A percentile compares a stretch with the other conserved stretches of the same genome.
Conservation (phyloP, 2,329 filamentous ascomycete genomes). For the Fusarium metavorans region DNA sequence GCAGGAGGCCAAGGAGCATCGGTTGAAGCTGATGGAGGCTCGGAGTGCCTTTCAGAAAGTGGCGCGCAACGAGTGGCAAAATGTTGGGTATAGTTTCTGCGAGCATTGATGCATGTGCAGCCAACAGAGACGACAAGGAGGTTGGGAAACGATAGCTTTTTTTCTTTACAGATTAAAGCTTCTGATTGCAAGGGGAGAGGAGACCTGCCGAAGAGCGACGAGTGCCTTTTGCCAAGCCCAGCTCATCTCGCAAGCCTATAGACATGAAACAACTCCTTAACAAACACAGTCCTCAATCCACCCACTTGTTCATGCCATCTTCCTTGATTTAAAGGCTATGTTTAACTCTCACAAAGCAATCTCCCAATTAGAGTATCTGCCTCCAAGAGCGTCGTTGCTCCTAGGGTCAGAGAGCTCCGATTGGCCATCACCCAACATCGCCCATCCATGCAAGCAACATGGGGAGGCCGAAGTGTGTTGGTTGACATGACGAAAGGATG, state of each 20-base stretch:
- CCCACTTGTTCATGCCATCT: neutral
- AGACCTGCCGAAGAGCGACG: neutral
- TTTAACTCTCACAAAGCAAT: neutral
- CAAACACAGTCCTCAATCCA: neutral
- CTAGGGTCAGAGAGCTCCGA: neutral
- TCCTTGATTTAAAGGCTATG: neutral
- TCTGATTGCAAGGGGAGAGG: neutral
- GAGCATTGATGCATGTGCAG: conserved; percentile 22
- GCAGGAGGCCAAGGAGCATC: conserved; percentile 29
- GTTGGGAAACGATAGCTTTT: neutral
- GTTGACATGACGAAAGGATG: neutral
- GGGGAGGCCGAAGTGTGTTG: neutral
- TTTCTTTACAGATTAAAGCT: neutral
- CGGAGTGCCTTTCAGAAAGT: neutral
- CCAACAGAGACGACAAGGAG: neutral
- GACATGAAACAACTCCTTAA: neutral
- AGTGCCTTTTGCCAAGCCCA: neutral
- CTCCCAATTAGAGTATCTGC: neutral
- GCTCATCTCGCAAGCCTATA: neutral
- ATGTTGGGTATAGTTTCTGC: conserved; percentile 21
- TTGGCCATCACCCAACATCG: neutral
- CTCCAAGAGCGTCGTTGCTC: neutral
- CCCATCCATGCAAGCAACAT: neutral
- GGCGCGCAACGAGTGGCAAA: neutral
- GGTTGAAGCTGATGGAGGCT: conserved; percentile 26